These are phyloP conservation scores for Massospora cicadina DNA, from an alignment of 371 early-diverging fungal genomes.

Conservation along the genomic window DNA sequence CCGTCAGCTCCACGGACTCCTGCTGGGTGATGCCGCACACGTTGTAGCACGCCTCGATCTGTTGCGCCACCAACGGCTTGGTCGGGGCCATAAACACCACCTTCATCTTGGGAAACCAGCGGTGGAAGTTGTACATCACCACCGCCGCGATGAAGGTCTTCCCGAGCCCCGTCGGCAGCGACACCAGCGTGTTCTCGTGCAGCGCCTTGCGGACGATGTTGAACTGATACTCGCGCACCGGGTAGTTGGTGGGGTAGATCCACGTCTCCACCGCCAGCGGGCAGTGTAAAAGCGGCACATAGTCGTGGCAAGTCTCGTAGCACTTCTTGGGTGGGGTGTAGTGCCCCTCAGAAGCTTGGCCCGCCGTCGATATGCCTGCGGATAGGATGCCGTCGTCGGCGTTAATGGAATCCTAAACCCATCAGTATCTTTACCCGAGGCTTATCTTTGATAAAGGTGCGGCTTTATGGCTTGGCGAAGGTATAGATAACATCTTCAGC, in stretches of 20 bases:
- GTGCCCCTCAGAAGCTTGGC: too few relatives aligned
- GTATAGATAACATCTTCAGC: too few relatives aligned
- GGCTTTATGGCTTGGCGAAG: too few relatives aligned
- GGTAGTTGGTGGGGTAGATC: constrained; percentile 65
- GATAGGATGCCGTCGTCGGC: too few relatives aligned
- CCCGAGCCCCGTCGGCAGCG: constrained; percentile 79
- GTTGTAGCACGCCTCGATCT: constrained; percentile 67
- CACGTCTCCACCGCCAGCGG: constrained; percentile 36
- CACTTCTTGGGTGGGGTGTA: not conserved
- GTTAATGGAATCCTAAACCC: too few relatives aligned
- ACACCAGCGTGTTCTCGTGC: constrained; percentile 72
- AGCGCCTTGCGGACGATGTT: constrained; percentile 64
- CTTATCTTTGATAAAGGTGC: too few relatives aligned
- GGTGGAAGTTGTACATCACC: constrained; percentile 80
- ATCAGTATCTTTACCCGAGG: too few relatives aligned
- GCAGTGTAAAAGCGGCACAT: not conserved
- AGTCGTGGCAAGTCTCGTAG: not conserved
- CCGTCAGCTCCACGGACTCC: constrained; percentile 58
- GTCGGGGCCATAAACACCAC: constrained; percentile 89
- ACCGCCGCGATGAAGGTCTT: constrained; percentile 95
- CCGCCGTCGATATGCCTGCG: too few relatives aligned
- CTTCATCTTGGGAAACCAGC: constrained; percentile 83
- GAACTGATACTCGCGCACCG: constrained; percentile 71
- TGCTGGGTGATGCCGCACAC: constrained; percentile 48
- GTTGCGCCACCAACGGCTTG: constrained; percentile 78